A percentile compares a stretch with the other conserved stretches of the same genome.
Evolutionary conservation across 345 rosid species (phyloP).

Genomic region (Eucalyptus fibrosa): DNA sequence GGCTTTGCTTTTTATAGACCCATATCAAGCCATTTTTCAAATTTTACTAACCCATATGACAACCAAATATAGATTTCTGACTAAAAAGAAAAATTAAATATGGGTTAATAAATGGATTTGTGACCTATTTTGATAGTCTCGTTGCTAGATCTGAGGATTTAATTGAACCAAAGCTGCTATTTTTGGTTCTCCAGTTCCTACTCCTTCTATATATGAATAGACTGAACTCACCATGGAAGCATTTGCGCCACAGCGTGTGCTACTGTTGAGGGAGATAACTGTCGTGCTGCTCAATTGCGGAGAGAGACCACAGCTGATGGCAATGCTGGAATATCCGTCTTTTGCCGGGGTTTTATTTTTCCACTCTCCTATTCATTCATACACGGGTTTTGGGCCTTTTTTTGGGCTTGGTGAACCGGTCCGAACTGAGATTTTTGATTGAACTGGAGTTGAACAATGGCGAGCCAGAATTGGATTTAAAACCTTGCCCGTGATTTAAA

Average conservation of each 20-base stretch:
- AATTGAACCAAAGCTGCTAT: background rate
- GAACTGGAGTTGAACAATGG: background rate
- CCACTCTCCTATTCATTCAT: background rate
- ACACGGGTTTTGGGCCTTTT: background rate
- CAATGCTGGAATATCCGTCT: background rate
- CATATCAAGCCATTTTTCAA: background rate
- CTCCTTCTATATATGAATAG: background rate
- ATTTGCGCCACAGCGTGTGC: background rate
- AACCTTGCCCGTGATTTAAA: background rate
- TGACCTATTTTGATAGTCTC: background rate
- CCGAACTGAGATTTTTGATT: background rate
- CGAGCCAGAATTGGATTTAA: background rate
- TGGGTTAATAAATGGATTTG: background rate
- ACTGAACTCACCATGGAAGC: background rate
- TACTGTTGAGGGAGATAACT: background rate
- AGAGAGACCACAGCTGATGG: background rate
- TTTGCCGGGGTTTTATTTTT: background rate
- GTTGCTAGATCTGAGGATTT: background rate
- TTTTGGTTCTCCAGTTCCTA: background rate
- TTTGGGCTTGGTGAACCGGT: background rate
- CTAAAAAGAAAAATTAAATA: background rate
- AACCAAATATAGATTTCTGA: too few relatives aligned
- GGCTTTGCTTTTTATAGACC: background rate
- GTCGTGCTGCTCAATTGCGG: background rate
- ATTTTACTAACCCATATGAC: background rate